phyloP scores from a whole-genome alignment of 192 early-diverging fungal genomes.

The Mortierella antarctica region DNA sequence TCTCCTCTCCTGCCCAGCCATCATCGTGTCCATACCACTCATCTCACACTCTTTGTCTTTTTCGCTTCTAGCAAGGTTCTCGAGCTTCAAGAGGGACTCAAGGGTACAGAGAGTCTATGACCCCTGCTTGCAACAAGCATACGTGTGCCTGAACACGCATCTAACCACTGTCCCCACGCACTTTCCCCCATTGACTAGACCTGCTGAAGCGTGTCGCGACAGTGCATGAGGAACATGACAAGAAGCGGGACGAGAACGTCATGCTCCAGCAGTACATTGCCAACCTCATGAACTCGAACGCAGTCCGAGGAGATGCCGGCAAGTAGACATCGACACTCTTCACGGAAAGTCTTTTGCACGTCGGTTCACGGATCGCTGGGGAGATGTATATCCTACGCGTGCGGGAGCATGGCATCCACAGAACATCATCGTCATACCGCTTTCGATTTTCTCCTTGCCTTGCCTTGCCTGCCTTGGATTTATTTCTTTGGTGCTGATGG shows the following conservation, averaged over 20 bases:
- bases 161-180: neutral
- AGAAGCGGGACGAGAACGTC: slow-evolving; percentile 49
- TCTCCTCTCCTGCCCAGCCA: neutral
- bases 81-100: slow-evolving; percentile 45
- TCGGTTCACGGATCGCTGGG: too few relatives aligned
- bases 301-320: slow-evolving; percentile 35
- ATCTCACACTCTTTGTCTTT: neutral
- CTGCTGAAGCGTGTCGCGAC: slow-evolving; percentile 42
- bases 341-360: too few relatives aligned
- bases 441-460: too few relatives aligned
- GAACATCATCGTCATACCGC: too few relatives aligned
- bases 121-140: neutral
- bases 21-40: too few relatives aligned
- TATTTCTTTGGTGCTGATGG: too few relatives aligned
- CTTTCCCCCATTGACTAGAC: slow-evolving; percentile 16
- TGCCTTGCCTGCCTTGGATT: too few relatives aligned
- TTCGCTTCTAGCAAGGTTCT: slow-evolving; percentile 28
- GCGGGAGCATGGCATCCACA: too few relatives aligned
- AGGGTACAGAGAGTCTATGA: slow-evolving; percentile 15
- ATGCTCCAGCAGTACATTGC: slow-evolving; percentile 52
- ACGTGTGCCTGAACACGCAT: too few relatives aligned
- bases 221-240: slow-evolving; percentile 49
- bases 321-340: slow-evolving; percentile 6
- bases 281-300: slow-evolving; percentile 53
- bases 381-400: too few relatives aligned